Evolutionary conservation across 2,329 filamentous ascomycete genomes (phyloP), one percentile per base, ranked within the genome.

Genomic region (Aspergillus amoenus): DNA sequence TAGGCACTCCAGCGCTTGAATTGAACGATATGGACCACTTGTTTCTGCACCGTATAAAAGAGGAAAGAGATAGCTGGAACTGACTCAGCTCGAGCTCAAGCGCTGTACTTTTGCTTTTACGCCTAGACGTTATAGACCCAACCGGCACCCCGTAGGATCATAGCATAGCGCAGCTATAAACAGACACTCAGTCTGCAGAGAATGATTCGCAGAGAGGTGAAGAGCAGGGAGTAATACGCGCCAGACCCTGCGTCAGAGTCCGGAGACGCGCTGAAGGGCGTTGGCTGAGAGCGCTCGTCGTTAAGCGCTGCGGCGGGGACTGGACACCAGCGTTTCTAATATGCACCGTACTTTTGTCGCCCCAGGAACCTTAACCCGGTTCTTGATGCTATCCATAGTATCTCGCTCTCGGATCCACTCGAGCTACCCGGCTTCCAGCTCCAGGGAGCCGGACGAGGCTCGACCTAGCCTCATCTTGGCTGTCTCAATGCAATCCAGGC

Each of bases 251-350:
- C 61, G 43, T 65, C 60, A 65, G 42, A 55, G 27, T 65, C 40
- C 22, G 54, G 57, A 55, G 63, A 63, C 61, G 58, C 62, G 64
- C 57, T 27, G 40, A 46, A 48, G 64, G 61, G 56, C 64, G 65
- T 65, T 71, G 69, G 69, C 58, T 65, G 61, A 64, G 62, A 67
- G 37, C 43, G 21, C 44, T 47, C 57, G 56, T 47, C 50, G 57
- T 44, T 64, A 71, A 64, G 68, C 69, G 69, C 69, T 65, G 52
- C 24, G 50, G 68, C 68, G 66, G 69, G 60, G 54, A 53, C 48
- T 52, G 18, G 24, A 39, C 13, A n/a, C 48, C 46, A 44, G 27
- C 12, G 34, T n/a, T 37, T 13, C 34, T 13, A 37, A 37, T 15
- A 37, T 37, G 27, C 27, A 30, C 27, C 27, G 27, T 30, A 30